Evolutionary conservation across 306 rosid species (phyloP), one percentile per base, ranked within the genome.

Genomic region (Glycine tomentella): DNA sequence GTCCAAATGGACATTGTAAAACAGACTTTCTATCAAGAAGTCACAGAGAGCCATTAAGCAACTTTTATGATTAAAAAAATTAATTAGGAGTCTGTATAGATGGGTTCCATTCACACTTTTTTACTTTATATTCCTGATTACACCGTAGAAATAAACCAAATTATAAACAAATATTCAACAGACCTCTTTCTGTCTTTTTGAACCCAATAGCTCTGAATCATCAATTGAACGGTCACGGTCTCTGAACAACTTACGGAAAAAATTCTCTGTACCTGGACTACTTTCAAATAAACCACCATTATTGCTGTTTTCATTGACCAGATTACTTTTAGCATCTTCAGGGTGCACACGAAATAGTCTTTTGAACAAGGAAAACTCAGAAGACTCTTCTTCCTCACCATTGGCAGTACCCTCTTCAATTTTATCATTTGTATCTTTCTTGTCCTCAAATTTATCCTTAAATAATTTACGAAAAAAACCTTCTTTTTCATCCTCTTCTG

Each of bases 211-310:
- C 86, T 93, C 98, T 7, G 97, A 92, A 81, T 96, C 99, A 85
- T 93, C 99, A 31, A 96, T 88, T 48, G 97, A 96, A 57, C 97
- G 97, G 82, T 96, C 99, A 45, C 97, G 97, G 77, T 96, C 98
- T 80, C 80, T 88, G 72, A 96, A 96, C 86, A 93, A 87, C 80
- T 96, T 96, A 66, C 98, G 98, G 31, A 96, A 96, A 87, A 96
- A 96, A 53, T 69, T 89, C 86, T 96, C 99, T 49, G 97, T 90
- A 69, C 99, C 97, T 48, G 97, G 98, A 84, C 98, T 96, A 82
- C 98, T 92, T 86, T 91, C 97, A 83, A 79, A 72, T 74, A 87
- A 80, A 74, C 87, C 84, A 72, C 92, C 86, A 20, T 75, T 84
- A 38, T 68, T 88, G 71, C 13, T 88, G 71, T 40, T 89, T 71